These are phyloP conservation scores for Psidium friedrichsthalianum DNA, from an alignment of 345 rosid species.

Conservation along the genomic window DNA sequence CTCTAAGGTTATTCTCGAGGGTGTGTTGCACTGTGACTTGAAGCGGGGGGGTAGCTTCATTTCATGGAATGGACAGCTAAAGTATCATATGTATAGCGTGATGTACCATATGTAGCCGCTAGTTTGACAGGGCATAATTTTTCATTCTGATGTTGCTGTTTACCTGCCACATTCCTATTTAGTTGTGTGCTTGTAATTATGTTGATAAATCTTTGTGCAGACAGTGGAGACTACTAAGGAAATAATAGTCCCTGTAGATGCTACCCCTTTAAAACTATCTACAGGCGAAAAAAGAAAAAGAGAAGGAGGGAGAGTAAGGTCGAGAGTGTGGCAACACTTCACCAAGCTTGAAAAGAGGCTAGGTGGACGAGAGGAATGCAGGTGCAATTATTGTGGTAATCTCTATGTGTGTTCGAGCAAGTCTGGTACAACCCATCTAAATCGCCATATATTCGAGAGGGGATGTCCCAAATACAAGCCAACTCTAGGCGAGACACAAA, in stretches of 20 bases:
- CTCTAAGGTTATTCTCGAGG: not conserved
- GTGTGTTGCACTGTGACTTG: not conserved
- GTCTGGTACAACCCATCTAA: slow-evolving; percentile 2
- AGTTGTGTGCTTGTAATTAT: not conserved
- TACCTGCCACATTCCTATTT: not conserved
- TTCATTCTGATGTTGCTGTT: not conserved
- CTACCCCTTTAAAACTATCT: not conserved
- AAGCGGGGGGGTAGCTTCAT: not conserved
- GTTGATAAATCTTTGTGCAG: not conserved
- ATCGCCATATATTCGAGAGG: not conserved
- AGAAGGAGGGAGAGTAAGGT: not conserved
- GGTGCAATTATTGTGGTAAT: slow-evolving; percentile 1
- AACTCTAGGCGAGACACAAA: not conserved
- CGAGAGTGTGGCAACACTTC: slow-evolving; percentile 1
- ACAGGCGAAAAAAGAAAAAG: slow-evolving; percentile 3
- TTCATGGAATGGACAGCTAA: not conserved
- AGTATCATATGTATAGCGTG: not conserved
- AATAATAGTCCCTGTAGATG: not conserved
- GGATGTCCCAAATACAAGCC: slow-evolving; percentile 1
- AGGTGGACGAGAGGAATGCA: slow-evolving; percentile 2
- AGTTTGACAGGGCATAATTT: not conserved
- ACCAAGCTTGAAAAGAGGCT: slow-evolving; percentile 1
- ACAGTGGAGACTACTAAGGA: not conserved
- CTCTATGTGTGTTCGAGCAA: slow-evolving; percentile 1
- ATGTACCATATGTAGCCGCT: not conserved